Evolutionary conservation across 495 filamentous ascomycete genomes (phyloP).

Genomic region (Barbatosphaeria neglecta): DNA sequence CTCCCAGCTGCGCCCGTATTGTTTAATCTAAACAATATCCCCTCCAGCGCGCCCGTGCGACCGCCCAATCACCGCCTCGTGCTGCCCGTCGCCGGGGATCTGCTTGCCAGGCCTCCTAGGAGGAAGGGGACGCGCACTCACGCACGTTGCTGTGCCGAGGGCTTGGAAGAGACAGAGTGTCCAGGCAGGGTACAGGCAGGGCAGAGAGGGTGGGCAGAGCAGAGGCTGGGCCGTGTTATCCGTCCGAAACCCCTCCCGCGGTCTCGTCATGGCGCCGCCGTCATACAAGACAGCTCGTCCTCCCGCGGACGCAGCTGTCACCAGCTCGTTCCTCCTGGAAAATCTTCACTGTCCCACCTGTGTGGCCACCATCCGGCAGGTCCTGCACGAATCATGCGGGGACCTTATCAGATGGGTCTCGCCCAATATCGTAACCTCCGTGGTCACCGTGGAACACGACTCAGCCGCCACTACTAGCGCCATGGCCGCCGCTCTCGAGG

Average conservation of each 20-base stretch:
- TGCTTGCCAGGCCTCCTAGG: not conserved
- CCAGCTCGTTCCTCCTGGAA: conserved; percentile 36
- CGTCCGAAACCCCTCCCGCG: not conserved
- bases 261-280: conserved; percentile 12
- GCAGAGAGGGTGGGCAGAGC: too few species aligned
- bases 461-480: conserved; percentile 12
- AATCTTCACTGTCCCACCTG: conserved; percentile 56
- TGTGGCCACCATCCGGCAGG: conserved; percentile 41
- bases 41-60: not conserved
- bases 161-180: too few species aligned
- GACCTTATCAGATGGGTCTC: conserved; percentile 37
- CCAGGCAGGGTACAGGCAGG: too few species aligned
- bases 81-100: too few species aligned
- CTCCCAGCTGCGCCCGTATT: conserved; percentile 13
- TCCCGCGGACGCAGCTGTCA: conserved; percentile 12
- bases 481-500: conserved; percentile 29
- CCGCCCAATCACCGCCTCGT: not conserved
- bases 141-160: too few species aligned
- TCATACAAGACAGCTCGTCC: conserved; percentile 3
- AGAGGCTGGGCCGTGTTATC: not conserved
- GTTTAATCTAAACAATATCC: conserved; percentile 11
- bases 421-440: conserved; percentile 44
- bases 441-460: conserved; percentile 32
- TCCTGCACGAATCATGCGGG: conserved; percentile 24
- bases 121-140: too few species aligned